Evolutionary conservation across 495 filamentous ascomycete species (phyloP).

Genomic region (Penicillium ucsense): DNA sequence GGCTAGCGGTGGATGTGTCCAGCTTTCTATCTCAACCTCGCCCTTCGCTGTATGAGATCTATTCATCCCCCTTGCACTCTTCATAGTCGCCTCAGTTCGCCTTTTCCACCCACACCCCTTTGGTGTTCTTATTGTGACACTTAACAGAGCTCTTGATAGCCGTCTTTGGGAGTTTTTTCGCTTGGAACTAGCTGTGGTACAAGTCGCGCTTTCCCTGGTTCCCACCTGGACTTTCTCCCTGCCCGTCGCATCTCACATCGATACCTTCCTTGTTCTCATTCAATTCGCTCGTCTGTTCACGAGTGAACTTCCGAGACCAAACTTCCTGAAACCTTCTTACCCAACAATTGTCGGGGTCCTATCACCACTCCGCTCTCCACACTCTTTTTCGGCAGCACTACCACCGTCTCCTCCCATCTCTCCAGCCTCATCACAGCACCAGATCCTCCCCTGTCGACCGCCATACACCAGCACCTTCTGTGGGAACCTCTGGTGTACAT

Average conservation of each 20-base stretch:
- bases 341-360: conserved; percentile 6
- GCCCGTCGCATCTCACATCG: conserved; percentile 16
- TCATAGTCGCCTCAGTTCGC: conserved; percentile 6
- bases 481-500: conserved; percentile 85
- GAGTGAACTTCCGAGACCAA: conserved; percentile 3
- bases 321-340: conserved; percentile 10
- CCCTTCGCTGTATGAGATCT: too few species aligned
- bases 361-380: conserved; percentile 14
- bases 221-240: conserved; percentile 10
- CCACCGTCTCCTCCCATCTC: conserved; percentile 25
- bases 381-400: conserved; percentile 25
- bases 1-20: conserved; percentile 9
- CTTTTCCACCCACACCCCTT: neutral
- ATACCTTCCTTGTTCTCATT: conserved; percentile 8
- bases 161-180: neutral
- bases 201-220: conserved; percentile 10
- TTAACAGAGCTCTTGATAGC: neutral
- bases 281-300: conserved; percentile 7
- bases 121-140: neutral
- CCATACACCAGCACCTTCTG: conserved; percentile 83
- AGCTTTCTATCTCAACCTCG: conserved; percentile 7
- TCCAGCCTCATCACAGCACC: conserved; percentile 33
- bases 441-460: conserved; percentile 35
- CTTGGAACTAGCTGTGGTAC: conserved; percentile 2
- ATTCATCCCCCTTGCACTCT: conserved; percentile 20